Evolutionary conservation across 1,284 basidiomycete genomes (phyloP), one percentile per base, ranked within the genome.

Genomic region (Anthracocystis setariae): DNA sequence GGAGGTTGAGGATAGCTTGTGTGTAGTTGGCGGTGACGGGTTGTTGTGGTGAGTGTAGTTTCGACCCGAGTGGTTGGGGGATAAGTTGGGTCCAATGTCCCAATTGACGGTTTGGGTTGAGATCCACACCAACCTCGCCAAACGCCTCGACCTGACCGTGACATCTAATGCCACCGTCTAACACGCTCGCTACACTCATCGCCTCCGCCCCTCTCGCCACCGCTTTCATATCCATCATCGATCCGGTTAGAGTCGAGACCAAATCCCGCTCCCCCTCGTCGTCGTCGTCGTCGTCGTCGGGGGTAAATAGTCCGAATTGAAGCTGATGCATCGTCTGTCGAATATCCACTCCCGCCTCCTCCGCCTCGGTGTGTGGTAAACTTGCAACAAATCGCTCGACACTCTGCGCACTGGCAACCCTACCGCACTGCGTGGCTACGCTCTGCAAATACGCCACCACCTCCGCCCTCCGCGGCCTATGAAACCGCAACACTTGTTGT

Each of bases 321-420:
- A 91, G 83, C 71, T 86, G 83, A 58, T 85, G 85, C 53, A 91
- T 86, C 10, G 87, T 85, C 59, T 85, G 85, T 48, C 91, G 84
- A 23, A 92, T 83, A 83, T 92, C 91, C 59, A 85, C 83, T 15
- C 44, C 44, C 15, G 20, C 25, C 20, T 35, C 42, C 1, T 32
- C 43, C 5, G 10, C 18, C 12, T 46, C 35, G 1, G 48, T 60
- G 8, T 49, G 46, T 5, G 53, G 48, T 13, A 68, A 21, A 13
- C n/a, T 3, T 2, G 1, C 21, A 3, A 60, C n/a, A 40, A 55
- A 15, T 0, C 37, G 5, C 21, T 49, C 29, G 1, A 57, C 24
- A 4, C n/a, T 9, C 0, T 57, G 43, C 0, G 57, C 23, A 3
- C 2, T 12, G 5, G 64, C 12, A 17, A 29, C 44, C 15, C 46